Conservation (phyloP, 2,329 filamentous ascomycete genomes). For the Aspergillus caelatus region DNA sequence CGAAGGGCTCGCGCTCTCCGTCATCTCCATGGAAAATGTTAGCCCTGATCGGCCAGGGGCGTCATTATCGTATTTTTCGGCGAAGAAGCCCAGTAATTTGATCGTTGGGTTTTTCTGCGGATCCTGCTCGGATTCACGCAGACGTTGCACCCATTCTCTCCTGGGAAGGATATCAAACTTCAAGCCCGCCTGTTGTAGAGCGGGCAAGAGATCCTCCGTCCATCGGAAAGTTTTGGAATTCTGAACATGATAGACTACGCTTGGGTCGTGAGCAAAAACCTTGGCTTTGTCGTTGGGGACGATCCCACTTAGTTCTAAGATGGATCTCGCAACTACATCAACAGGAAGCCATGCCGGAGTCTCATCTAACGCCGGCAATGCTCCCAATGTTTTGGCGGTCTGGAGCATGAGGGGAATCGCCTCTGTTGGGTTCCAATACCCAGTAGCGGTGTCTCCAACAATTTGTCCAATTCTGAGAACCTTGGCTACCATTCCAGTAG, state of each 20-base stretch:
- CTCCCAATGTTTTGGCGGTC: conserved; percentile 34
- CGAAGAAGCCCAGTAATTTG: conserved; percentile 58
- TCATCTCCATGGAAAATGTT: conserved; percentile 5
- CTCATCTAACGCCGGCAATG: conserved; percentile 16
- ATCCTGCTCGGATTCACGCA: conserved; percentile 51
- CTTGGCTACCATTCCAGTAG: conserved; percentile 29
- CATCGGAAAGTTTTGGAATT: conserved; percentile 34
- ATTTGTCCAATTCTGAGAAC: conserved; percentile 37
- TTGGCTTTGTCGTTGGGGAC: not conserved
- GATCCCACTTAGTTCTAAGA: conserved; percentile 10
- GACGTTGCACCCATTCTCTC: conserved; percentile 35
- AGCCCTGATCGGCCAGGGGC: not conserved
- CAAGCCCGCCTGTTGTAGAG: conserved; percentile 32
- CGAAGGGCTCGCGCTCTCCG: conserved; percentile 7
- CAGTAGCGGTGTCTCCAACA: conserved; percentile 29
- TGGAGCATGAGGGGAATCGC: conserved; percentile 58
- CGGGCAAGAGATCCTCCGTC: conserved; percentile 38
- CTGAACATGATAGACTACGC: conserved; percentile 15
- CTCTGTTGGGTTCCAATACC: conserved; percentile 20
- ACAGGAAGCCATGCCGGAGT: not conserved
- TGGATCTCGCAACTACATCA: too few species aligned
- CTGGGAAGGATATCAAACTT: conserved; percentile 36
- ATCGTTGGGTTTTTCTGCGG: conserved; percentile 54
- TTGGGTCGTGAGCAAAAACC: not conserved
- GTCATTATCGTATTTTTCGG: conserved; percentile 49